phyloP scores from a whole-genome alignment of 2,329 filamentous ascomycete genomes.

The Paecilomyces sp. region DNA sequence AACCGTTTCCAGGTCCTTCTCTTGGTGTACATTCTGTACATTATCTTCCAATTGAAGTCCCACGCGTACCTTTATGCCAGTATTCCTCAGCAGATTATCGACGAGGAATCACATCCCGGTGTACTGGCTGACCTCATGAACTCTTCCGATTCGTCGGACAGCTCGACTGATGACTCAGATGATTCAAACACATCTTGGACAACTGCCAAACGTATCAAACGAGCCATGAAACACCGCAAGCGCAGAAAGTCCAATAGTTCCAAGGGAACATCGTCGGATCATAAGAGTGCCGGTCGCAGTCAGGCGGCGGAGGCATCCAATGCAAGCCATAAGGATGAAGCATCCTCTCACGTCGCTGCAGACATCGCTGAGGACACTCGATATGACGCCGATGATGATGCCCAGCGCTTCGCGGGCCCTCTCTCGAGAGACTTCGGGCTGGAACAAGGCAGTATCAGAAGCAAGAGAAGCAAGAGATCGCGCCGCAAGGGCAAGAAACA shows the following conservation, averaged over 20 bases:
- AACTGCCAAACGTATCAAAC: slow-evolving; percentile 67
- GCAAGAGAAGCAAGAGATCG: slow-evolving; percentile 8
- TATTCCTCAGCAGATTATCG: slow-evolving; percentile 85
- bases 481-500: slow-evolving; percentile 3
- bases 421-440: slow-evolving; percentile 24
- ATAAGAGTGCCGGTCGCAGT: slow-evolving; percentile 1
- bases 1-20: slow-evolving; percentile 55
- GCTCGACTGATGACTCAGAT: slow-evolving; percentile 60
- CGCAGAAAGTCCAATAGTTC: slow-evolving; percentile 70
- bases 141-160: slow-evolving; percentile 48
- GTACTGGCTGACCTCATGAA: slow-evolving; percentile 77
- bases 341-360: slow-evolving; percentile 5
- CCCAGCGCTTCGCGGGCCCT: slow-evolving; percentile 11
- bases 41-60: slow-evolving; percentile 86
- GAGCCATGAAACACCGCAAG: slow-evolving; percentile 63
- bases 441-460: slow-evolving; percentile 7
- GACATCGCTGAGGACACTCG: slow-evolving; percentile 18
- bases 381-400: slow-evolving; percentile 21
- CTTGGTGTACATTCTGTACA: slow-evolving; percentile 73
- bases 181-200: slow-evolving; percentile 61
- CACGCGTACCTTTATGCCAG: slow-evolving; percentile 89
- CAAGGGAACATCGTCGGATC: slow-evolving; percentile 36
- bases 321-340: slow-evolving; percentile 4
- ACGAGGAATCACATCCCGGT: slow-evolving; percentile 82
- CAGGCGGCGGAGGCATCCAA: slow-evolving; percentile 4